Evolutionary conservation across 73 alveolate genomes (phyloP).

Genomic region (Paramecium tetraurelia): DNA sequence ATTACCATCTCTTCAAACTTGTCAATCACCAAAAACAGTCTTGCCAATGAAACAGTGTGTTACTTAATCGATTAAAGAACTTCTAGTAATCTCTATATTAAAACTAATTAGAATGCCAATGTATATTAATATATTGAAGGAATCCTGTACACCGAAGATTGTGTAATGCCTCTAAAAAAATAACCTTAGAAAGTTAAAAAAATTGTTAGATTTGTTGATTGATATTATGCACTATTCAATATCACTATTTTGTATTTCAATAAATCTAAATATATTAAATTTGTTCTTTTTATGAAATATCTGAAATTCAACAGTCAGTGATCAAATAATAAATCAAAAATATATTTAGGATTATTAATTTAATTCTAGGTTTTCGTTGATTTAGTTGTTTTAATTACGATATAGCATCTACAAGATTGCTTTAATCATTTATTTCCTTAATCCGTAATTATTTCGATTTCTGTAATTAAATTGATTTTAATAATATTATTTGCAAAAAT

Average conservation of each 20-base stretch:
- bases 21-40: neutral
- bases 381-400: neutral
- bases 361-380: neutral
- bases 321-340: neutral
- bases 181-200: neutral
- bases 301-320: neutral
- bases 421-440: neutral
- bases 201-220: neutral
- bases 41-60: neutral
- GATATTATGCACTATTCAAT: neutral
- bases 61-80: neutral
- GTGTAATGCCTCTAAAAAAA: neutral
- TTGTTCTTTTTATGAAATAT: neutral
- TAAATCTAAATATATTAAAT: neutral
- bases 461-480: neutral
- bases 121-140: neutral
- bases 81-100: neutral
- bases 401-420: neutral
- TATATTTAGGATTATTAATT: neutral
- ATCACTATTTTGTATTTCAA: neutral
- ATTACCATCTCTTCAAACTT: neutral
- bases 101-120: neutral
- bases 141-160: neutral
- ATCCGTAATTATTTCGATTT: neutral
- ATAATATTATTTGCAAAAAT: neutral